phyloP scores from a whole-genome alignment of 2,329 filamentous ascomycete genomes.

The Cytospora leucostoma region DNA sequence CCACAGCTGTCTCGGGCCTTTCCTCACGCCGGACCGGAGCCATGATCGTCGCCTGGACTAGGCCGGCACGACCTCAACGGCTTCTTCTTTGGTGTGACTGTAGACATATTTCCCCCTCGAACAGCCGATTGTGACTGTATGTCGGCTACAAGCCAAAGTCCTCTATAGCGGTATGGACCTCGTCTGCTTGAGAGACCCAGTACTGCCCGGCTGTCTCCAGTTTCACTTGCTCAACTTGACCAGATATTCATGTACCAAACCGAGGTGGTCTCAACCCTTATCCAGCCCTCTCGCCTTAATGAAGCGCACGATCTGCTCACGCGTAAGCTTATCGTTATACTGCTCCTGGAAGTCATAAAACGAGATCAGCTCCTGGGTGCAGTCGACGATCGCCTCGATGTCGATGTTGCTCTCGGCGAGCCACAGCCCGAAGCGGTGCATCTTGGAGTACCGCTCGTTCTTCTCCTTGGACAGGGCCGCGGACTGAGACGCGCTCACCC shows the following conservation, averaged over 20 bases:
- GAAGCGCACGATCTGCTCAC: slow-evolving; percentile 60
- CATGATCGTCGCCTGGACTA: background rate
- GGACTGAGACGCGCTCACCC: slow-evolving; percentile 16
- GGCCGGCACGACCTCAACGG: background rate
- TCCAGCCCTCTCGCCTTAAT: slow-evolving; percentile 60
- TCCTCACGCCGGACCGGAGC: background rate
- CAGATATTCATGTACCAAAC: background rate
- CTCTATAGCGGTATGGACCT: background rate
- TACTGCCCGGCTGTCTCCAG: background rate
- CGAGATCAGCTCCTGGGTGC: slow-evolving; percentile 87
- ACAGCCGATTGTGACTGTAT: background rate
- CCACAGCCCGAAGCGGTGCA: slow-evolving; percentile 72
- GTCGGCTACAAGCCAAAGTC: background rate
- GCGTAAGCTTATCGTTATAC: slow-evolving; percentile 60
- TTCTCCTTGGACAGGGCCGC: slow-evolving; percentile 45
- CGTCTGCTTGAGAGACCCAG: background rate
- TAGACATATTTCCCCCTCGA: background rate
- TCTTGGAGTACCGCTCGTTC: slow-evolving; percentile 60
- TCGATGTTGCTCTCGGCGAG: slow-evolving; percentile 84
- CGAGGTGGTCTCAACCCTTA: slow-evolving; percentile 37
- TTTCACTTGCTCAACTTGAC: background rate
- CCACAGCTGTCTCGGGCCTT: background rate
- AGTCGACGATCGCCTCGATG: slow-evolving; percentile 82
- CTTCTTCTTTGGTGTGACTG: background rate
- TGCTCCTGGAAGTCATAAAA: slow-evolving; percentile 74